Conservation (phyloP, 352 stramenopile genomes). For the Globisporangium takayamanum region DNA sequence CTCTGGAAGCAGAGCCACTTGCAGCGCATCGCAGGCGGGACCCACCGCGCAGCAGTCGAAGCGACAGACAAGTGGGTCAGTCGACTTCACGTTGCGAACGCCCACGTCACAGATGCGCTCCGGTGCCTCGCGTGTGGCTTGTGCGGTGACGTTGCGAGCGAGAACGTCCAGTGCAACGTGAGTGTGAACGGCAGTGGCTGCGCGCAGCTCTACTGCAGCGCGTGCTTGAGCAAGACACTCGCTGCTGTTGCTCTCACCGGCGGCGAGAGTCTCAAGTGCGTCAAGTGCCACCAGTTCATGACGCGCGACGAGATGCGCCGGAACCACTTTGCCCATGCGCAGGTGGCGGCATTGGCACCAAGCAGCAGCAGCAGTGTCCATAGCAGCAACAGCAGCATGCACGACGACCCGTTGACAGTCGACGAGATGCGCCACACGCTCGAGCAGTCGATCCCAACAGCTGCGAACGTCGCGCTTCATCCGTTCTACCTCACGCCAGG, state of each 20-base stretch:
- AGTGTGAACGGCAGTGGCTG: constrained; percentile 26
- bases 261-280: constrained; percentile 32
- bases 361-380: constrained; percentile 1
- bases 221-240: constrained; percentile 35
- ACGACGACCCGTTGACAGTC: constrained; percentile 16
- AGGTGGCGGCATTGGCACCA: constrained; percentile 35
- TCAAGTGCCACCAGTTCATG: constrained; percentile 45
- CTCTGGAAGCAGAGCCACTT: constrained; percentile 39
- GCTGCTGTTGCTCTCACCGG: constrained; percentile 8
- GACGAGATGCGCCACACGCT: constrained; percentile 47
- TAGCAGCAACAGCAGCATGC: background rate
- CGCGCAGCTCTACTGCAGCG: constrained; percentile 63
- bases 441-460: constrained; percentile 25
- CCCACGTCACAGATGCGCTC: constrained; percentile 41
- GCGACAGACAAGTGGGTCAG: constrained; percentile 34
- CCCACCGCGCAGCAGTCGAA: constrained; percentile 16
- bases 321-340: constrained; percentile 60
- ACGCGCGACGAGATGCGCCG: constrained; percentile 34
- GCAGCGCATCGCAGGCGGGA: background rate
- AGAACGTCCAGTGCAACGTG: constrained; percentile 62
- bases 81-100: constrained; percentile 31
- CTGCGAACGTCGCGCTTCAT: constrained; percentile 34
- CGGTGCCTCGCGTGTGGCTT: constrained; percentile 57
- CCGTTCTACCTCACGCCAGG: constrained; percentile 46
- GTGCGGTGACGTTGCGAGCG: constrained; percentile 64